Base-by-base conservation (phyloP, 2,329 filamentous ascomycete species). In the Aureobasidium mangrovei region DNA sequence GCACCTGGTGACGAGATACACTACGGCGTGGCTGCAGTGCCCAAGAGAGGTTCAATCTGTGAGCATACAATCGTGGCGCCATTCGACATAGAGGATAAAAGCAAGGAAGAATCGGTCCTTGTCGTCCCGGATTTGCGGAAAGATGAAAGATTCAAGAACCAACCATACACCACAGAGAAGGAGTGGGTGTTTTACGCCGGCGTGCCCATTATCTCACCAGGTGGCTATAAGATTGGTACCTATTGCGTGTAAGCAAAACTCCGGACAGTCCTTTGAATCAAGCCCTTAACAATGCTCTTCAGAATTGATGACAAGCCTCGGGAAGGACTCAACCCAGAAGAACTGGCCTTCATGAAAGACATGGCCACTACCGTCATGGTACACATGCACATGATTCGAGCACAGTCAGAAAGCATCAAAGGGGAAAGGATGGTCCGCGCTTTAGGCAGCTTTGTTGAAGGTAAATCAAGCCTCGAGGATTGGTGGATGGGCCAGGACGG, bases 211-310 rank as follows among this genome's bases (percentile, higher is more conserved):
- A 53, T 60, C 12, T 64, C 66, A 2, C 61, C 61, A 7, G 61
- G 62, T 35, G 67, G 67, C n/a, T 59, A 64, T 18, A 60, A 62
- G 27, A 69, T 69, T 31, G 68, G 68, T 4, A 62, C 62, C 2
- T 57, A 63, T 4, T 68, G 64, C 38, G 63, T 64, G 7, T 35
- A 12, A 35, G 32, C 10, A 7, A 35, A 7, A 35, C 10, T 7
- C 32, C 7, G 32, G 32, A 7, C 32, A 12, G 7, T 35, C 10
- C 32, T 35, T 35, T 35, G 32, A 7, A 35, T 35, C 18, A 18
- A 35, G 32, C 10, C 10, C 32, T 18, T 35, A 12, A 35, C 32
- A 7, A 12, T 7, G 10, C 10, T 12, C 10, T 57, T 64, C 10
- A 35, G 32, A 12, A 26, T 56, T 26, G 66, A 70, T 45, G 59